These are phyloP conservation scores for Botryotinia convoluta DNA, from an alignment of 2,329 filamentous ascomycete species.

Conservation along the genomic window DNA sequence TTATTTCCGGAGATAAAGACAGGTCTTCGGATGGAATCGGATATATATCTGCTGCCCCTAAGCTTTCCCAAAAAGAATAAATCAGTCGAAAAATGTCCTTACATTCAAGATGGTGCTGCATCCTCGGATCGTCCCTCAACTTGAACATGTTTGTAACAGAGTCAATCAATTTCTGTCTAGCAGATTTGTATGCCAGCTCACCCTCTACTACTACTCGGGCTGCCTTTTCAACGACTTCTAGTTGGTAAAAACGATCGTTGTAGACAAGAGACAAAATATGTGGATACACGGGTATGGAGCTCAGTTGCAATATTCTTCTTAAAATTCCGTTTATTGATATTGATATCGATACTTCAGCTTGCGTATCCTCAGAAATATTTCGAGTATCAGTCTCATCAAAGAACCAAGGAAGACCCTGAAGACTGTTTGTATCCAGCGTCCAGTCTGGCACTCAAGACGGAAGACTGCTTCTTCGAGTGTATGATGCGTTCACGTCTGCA, in stretches of 20 bases:
- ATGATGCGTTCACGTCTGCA: neutral
- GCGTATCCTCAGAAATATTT: neutral
- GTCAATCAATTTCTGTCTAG: neutral
- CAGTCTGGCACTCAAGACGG: neutral
- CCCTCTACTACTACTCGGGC: neutral
- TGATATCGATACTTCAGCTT: neutral
- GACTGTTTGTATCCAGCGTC: neutral
- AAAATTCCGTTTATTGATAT: neutral
- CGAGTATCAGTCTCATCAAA: neutral
- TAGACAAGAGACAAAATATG: neutral
- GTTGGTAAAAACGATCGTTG: fast-evolving
- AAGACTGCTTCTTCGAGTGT: neutral
- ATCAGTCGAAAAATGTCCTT: too few species aligned
- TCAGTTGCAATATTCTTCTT: fast-evolving
- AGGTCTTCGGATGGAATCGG: neutral
- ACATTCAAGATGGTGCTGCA: too few species aligned
- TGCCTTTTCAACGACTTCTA: neutral
- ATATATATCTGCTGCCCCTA: neutral
- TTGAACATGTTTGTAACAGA: neutral
- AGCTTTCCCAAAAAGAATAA: neutral
- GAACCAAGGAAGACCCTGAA: neutral
- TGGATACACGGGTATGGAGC: neutral
- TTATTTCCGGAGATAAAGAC: fast-evolving
- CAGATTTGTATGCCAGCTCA: neutral
- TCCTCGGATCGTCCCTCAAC: neutral